Percentiles rank a stretch among this genome's conserved stretches.
These are phyloP conservation scores for Eucalyptus curtisii DNA, from an alignment of 345 rosid genomes.

Conservation along the genomic window DNA sequence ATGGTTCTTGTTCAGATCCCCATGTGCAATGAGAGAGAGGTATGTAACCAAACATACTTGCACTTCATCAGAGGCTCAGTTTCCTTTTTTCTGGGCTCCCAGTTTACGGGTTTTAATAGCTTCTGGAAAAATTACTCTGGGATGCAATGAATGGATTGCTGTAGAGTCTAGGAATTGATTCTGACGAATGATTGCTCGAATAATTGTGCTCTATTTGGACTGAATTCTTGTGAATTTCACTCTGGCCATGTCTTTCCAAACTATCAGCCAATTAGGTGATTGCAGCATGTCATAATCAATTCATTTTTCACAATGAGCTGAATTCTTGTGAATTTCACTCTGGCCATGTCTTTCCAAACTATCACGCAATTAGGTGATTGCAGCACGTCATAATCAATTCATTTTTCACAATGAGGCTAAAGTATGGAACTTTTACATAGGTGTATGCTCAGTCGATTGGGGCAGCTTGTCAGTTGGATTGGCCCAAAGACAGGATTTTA, in stretches of 20 bases:
- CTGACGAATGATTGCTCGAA: background rate
- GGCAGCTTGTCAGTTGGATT: slow-evolving; percentile 76
- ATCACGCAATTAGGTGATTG: background rate
- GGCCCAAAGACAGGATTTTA: slow-evolving; percentile 74
- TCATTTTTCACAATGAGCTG: background rate
- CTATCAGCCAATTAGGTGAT: background rate
- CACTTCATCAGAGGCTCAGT: background rate
- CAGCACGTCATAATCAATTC: background rate
- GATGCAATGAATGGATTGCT: background rate
- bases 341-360: background rate
- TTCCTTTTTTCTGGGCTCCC: background rate
- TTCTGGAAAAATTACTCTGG: background rate
- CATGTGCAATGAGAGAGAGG: slow-evolving; percentile 96
- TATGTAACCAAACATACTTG: background rate
- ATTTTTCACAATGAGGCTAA: background rate
- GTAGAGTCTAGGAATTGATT: background rate
- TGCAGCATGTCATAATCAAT: background rate
- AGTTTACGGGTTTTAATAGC: background rate
- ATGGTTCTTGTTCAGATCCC: slow-evolving; percentile 97
- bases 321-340: background rate
- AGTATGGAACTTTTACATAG: slow-evolving; percentile 7
- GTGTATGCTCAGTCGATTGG: slow-evolving; percentile 73
- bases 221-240: background rate
- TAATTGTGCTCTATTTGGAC: background rate
- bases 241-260: background rate